Evolutionary conservation across 345 rosid genomes (phyloP).

Genomic region (Mercurialis annua): DNA sequence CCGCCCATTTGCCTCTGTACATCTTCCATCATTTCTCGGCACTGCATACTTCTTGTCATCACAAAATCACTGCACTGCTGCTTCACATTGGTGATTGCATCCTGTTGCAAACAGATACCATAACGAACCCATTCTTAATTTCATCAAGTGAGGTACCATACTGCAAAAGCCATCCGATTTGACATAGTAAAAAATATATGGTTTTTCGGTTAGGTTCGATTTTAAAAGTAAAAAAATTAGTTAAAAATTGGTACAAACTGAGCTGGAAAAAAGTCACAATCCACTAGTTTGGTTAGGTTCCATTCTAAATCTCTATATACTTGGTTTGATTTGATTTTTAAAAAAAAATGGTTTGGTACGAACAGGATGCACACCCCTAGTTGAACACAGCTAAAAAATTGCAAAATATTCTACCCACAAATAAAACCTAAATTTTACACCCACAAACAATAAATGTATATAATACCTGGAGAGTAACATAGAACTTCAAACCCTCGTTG

Average conservation of each 20-base stretch:
- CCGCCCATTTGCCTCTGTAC: constrained; percentile 91
- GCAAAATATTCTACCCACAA: not conserved
- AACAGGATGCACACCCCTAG: too few relatives aligned
- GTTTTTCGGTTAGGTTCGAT: too few relatives aligned
- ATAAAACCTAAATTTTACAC: not conserved
- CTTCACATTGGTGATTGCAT: constrained; percentile 89
- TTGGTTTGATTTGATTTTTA: too few relatives aligned
- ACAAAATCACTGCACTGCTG: constrained; percentile 97
- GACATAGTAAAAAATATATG: not conserved
- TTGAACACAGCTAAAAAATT: not conserved
- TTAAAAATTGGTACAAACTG: too few relatives aligned
- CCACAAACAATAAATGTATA: not conserved
- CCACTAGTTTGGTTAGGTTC: too few relatives aligned
- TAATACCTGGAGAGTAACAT: constrained; percentile 91
- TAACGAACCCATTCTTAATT: not conserved
- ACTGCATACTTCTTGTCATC: constrained; percentile 95
- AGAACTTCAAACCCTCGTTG: constrained; percentile 94
- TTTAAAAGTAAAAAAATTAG: too few relatives aligned
- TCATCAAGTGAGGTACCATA: not conserved
- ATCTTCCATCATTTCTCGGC: constrained; percentile 96
- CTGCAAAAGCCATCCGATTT: not conserved
- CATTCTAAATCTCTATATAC: too few relatives aligned
- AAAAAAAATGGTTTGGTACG: too few relatives aligned
- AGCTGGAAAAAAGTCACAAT: too few relatives aligned
- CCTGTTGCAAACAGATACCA: constrained; percentile 42